Evolutionary conservation across 352 stramenopile genomes (phyloP), one percentile per base, ranked within the genome.

Genomic region (Phytophthora vignae): DNA sequence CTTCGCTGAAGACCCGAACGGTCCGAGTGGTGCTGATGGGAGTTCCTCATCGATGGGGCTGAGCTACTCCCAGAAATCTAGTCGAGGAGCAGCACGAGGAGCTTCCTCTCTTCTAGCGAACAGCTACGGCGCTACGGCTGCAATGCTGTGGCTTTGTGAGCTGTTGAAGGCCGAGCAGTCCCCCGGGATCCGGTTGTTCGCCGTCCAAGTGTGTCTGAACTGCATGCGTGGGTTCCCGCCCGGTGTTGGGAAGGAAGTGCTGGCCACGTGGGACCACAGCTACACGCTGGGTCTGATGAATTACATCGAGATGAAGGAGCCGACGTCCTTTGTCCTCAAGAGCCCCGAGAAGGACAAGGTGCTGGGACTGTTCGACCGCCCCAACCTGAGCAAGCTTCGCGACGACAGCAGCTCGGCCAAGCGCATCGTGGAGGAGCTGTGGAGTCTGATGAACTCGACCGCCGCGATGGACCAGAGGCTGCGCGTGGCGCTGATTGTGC

Each of bases 251-350:
- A 87, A 88, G 29, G 79, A 94, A 58, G 87, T 96, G 12, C 73
- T 96, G 40, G 86, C 89, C 4, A 94, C 89, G 15, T 93, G 81
- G 78, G 89, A 96, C 49, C 87, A 96, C 70, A 90, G 84, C 70
- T 92, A 95, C 69, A 96, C 89, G 25, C 67, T 96, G 11, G 80
- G 76, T 29, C 66, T 91, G 27, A 91, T 90, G 84, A 87, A 76
- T 46, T 66, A 80, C 54, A 96, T 96, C 65, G 84, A 96, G 64
- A 92, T 92, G 84, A 89, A 85, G 42, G 82, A 94, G 46, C 86
- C 87, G 1, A 81, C 84, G 14, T 81, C 87, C 46, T 95, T 96
- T 55, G 71, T 96, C 17, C 76, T 93, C 7, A 84, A 82, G 19
- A 95, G 85, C 56, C 90, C 88, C 0, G 85, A 94, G 67, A 91